Percentiles rank a stretch among this genome's conserved stretches.
phyloP scores from a whole-genome alignment of 2,329 filamentous ascomycete species.

The Ascochyta rabiei region DNA sequence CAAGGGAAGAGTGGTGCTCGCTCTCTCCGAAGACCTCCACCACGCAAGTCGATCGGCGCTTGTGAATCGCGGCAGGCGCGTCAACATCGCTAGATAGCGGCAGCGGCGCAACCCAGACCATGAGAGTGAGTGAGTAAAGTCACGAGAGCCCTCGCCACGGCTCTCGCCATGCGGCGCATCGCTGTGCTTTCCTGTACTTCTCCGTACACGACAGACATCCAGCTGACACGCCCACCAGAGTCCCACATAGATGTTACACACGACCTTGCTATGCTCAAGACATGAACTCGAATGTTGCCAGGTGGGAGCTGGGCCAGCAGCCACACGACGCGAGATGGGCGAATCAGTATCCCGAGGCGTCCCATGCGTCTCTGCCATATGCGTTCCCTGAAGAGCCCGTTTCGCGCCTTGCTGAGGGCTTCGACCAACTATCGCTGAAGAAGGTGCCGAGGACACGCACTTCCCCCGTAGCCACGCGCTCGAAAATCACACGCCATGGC shows the following conservation, averaged over 20 bases:
- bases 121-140: slow-evolving; percentile 46
- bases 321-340: slow-evolving; percentile 30
- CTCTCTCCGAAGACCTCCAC: not conserved
- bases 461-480: slow-evolving; percentile 42
- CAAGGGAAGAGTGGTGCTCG: not conserved
- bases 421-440: slow-evolving; percentile 36
- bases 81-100: slow-evolving; percentile 19
- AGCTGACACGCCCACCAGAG: slow-evolving; percentile 36
- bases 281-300: slow-evolving; percentile 46
- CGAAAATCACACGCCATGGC: slow-evolving; percentile 45
- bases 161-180: slow-evolving; percentile 19
- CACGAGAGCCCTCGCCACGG: slow-evolving; percentile 27
- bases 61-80: slow-evolving; percentile 20
- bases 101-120: slow-evolving; percentile 39
- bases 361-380: slow-evolving; percentile 29
- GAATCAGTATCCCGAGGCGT: slow-evolving; percentile 27
- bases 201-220: not conserved
- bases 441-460: slow-evolving; percentile 40
- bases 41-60: slow-evolving; percentile 10
- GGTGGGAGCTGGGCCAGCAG: slow-evolving; percentile 42
- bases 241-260: slow-evolving; percentile 26
- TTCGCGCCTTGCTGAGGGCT: slow-evolving; percentile 28
- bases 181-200: slow-evolving; percentile 3
- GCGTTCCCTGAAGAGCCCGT: slow-evolving; percentile 36
- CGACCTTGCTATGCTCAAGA: slow-evolving; percentile 45